These are phyloP conservation scores for Novakomyces olei DNA, from an alignment of 805 yeast genomes.

Conservation along the genomic window DNA sequence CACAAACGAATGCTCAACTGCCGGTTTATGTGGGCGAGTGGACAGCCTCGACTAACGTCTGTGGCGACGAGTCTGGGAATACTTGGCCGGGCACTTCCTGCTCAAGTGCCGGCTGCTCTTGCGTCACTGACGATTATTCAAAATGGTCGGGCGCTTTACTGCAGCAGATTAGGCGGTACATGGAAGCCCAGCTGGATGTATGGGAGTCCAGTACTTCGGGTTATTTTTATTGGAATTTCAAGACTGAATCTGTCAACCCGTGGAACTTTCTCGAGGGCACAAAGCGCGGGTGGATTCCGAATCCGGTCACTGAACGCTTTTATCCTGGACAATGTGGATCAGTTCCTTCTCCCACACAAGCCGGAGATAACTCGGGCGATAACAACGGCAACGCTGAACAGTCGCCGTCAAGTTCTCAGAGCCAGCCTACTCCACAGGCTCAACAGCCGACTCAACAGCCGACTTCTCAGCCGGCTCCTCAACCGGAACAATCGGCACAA, in stretches of 20 bases:
- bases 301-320: no score
- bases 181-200: slow-evolving; percentile 83
- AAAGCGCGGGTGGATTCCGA: no score
- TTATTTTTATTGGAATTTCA: slow-evolving; percentile 87
- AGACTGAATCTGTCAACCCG: no score
- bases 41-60: slow-evolving; percentile 31
- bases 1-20: no score
- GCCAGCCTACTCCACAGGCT: not conserved
- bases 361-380: slow-evolving; percentile 14
- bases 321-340: no score
- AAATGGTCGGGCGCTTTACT: slow-evolving; percentile 40
- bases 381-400: slow-evolving; percentile 7
- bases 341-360: no score
- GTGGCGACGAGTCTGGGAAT: slow-evolving; percentile 67
- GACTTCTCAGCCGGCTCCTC: not conserved
- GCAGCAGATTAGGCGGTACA: slow-evolving; percentile 38
- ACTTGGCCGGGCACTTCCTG: slow-evolving; percentile 64
- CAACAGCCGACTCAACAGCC: not conserved
- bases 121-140: slow-evolving; percentile 33
- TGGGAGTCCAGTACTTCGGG: slow-evolving; percentile 41
- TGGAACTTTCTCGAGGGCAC: no score
- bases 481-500: not conserved
- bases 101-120: no score
- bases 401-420: slow-evolving; percentile 5
- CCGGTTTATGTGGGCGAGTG: slow-evolving; percentile 56